Base-by-base conservation (phyloP, 2,329 filamentous ascomycete genomes). In the Colletotrichum chlorophyti region DNA sequence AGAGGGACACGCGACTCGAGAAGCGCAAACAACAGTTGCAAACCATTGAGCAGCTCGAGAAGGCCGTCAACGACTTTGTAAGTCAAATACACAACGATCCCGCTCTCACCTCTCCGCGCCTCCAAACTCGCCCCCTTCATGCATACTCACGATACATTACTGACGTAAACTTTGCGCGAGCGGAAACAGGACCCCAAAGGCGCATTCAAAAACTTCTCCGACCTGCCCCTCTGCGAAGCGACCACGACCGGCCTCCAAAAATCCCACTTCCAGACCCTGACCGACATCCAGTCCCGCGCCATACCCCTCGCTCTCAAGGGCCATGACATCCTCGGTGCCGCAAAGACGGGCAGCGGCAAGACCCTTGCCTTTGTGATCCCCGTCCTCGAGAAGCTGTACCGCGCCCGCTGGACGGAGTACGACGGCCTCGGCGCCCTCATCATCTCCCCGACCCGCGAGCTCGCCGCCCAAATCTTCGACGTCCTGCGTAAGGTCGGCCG, bases 401-500 rank as follows among this genome's bases (percentile, higher is more conserved):
- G 93, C 48, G 86, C 88, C 53, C 91, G 89, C 82, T 97, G 93
- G 88, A 91, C 95, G 14, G 91, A 96, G 67, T 83, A 88, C 66
- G 95, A 99, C 75, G 95, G 95, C 1, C 80, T 99, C 26, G 94
- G 94, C 8, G 95, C 95, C 5, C 83, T 99, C 63, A 91, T 99
- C 64, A 88, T 99, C 51, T 94, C 93, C 1, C 95, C 95, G 1
- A 99, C 95, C 7, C 89, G 95, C 69, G 95, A 99, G 76, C 81
- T 99, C 53, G 94, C 95, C 0, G 95, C 96, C 34, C 95, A 99
- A 74, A 99, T 97, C 61, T 99, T 98, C 70, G 91, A 97, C 57
- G 94, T 98, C 1, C 76, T 99, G 66, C 84, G 91, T 61, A 97
- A 96, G 73, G 86, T 99, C 57, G 95, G 95, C 40, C 85, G 91